Conservation (phyloP, 768 basidiomycete genomes). For the Lactarius psammicola region DNA sequence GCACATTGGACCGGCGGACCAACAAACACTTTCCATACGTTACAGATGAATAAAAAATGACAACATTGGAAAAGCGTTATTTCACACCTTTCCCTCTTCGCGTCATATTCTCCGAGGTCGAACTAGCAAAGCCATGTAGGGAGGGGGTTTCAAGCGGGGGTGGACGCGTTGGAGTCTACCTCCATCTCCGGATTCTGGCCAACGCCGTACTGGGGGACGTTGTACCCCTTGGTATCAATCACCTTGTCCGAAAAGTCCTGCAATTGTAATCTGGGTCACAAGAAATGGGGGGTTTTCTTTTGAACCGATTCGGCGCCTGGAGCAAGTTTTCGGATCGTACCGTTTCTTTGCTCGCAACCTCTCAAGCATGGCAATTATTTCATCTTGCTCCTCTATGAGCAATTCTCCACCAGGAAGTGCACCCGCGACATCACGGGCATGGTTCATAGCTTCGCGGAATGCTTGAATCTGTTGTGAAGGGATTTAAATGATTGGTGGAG, state of each 20-base stretch:
- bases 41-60: slow-evolving; percentile 17
- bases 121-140: neutral
- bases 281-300: neutral
- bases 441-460: slow-evolving; percentile 55
- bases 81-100: neutral
- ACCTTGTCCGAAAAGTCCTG: slow-evolving; percentile 49
- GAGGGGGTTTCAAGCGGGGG: slow-evolving; percentile 41
- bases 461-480: slow-evolving; percentile 59
- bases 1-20: slow-evolving; percentile 35
- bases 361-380: slow-evolving; percentile 68
- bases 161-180: slow-evolving; percentile 73
- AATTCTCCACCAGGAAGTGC: slow-evolving; percentile 73
- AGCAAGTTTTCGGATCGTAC: slow-evolving; percentile 37
- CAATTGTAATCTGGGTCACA: slow-evolving; percentile 49
- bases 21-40: neutral
- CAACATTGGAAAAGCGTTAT: neutral
- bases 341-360: slow-evolving; percentile 59
- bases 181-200: slow-evolving; percentile 51
- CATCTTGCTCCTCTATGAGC: slow-evolving; percentile 63
- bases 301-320: neutral
- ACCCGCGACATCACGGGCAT: slow-evolving; percentile 58
- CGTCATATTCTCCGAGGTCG: neutral
- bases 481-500: neutral
- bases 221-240: slow-evolving; percentile 36
- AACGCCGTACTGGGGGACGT: slow-evolving; percentile 14